Evolutionary conservation across 441 rosid species (phyloP).

Genomic region (Geranium incanum): DNA sequence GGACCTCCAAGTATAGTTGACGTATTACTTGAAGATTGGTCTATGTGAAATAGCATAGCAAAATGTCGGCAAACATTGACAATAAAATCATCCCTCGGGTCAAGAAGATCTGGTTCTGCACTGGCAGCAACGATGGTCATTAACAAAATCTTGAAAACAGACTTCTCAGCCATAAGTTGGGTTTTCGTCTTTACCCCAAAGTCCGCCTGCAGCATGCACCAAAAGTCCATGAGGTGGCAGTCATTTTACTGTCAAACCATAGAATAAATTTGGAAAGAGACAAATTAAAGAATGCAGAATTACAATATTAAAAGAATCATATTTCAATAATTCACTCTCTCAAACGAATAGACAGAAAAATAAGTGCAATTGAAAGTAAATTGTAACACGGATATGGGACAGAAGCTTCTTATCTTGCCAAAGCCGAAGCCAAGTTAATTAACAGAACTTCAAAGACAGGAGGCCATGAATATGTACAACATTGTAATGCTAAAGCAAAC

Average conservation of each 20-base stretch:
- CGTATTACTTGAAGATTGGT: constrained; percentile 45
- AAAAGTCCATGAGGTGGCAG: constrained; percentile 7
- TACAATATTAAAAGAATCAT: background rate
- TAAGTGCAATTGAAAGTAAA: background rate
- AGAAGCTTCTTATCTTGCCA: background rate
- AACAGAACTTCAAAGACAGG: background rate
- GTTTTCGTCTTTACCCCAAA: constrained; percentile 97
- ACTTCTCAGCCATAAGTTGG: constrained; percentile 93
- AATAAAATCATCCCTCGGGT: constrained; percentile 72
- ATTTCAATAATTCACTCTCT: background rate
- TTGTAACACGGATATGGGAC: background rate
- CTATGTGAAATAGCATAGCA: constrained; percentile 82
- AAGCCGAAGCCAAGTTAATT: background rate
- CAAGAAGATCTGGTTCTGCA: constrained; percentile 71
- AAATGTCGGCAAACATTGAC: constrained; percentile 83
- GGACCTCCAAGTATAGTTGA: constrained; percentile 48
- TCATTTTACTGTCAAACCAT: background rate
- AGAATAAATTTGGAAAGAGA: background rate
- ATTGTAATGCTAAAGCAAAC: too few relatives aligned
- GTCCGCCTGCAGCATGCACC: constrained; percentile 58
- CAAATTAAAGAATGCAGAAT: background rate
- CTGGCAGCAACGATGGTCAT: constrained; percentile 79
- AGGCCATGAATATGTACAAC: background rate
- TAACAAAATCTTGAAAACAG: constrained; percentile 83
- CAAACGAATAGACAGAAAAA: background rate